Conservation (phyloP, 164 flowering plant genomes). For the Vitis rotundifolia region DNA sequence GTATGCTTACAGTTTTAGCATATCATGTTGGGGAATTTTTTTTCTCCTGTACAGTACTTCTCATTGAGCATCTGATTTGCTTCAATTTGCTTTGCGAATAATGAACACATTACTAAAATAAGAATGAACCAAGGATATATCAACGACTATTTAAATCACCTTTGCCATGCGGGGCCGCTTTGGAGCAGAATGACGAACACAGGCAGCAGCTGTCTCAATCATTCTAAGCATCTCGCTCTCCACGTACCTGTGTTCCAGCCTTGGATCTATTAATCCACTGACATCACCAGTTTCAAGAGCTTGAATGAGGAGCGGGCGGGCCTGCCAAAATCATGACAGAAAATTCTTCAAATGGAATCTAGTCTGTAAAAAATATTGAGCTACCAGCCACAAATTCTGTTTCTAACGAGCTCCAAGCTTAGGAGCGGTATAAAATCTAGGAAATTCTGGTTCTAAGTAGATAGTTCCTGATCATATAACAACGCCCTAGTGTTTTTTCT, state of each 20-base stretch:
- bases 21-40: too few species aligned
- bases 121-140: too few species aligned
- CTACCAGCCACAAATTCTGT: too few species aligned
- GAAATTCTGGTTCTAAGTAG: too few species aligned
- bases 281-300: conserved; percentile 59
- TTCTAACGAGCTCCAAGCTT: too few species aligned
- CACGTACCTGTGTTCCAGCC: conserved; percentile 54
- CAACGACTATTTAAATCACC: conserved; percentile 28
- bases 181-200: conserved; percentile 68
- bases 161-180: conserved; percentile 69
- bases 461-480: too few species aligned
- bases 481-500: too few species aligned
- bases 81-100: neutral
- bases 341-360: neutral
- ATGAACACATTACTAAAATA: neutral
- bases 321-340: conserved; percentile 37
- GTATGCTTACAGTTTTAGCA: too few species aligned
- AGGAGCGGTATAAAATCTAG: too few species aligned
- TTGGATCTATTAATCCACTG: conserved; percentile 49
- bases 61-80: too few species aligned
- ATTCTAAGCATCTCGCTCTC: conserved; percentile 57
- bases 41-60: too few species aligned
- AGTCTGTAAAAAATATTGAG: neutral
- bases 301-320: conserved; percentile 52
- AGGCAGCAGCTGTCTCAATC: conserved; percentile 75